Percentiles rank a stretch among this genome's conserved stretches.
These are phyloP conservation scores for Pseudozyma flocculosa DNA, from an alignment of 1,284 basidiomycete species.

Conservation along the genomic window DNA sequence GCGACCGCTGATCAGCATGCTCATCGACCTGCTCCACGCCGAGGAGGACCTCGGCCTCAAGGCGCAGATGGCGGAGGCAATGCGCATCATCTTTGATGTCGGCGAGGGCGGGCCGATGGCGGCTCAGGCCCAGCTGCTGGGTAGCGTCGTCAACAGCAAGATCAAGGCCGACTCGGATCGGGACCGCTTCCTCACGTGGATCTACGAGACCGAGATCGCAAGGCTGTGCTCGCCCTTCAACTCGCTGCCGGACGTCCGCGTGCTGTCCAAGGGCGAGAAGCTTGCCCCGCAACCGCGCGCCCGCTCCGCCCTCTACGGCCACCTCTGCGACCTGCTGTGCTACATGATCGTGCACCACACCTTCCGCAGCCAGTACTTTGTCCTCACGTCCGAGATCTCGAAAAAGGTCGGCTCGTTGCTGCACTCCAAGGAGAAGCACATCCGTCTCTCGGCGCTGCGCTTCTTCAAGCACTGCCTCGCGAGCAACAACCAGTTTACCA, in stretches of 20 bases:
- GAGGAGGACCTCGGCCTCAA: slow-evolving; percentile 78
- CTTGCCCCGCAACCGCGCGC: slow-evolving; percentile 16
- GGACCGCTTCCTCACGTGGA: slow-evolving; percentile 85
- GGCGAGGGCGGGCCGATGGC: slow-evolving; percentile 51
- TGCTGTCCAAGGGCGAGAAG: slow-evolving; percentile 24
- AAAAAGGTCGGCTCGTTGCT: slow-evolving; percentile 60
- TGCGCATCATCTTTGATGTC: slow-evolving; percentile 78
- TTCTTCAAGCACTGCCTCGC: slow-evolving; percentile 85
- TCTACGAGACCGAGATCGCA: slow-evolving; percentile 76
- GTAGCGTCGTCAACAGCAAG: slow-evolving; percentile 29
- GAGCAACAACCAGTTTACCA: slow-evolving; percentile 81
- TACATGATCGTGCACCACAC: slow-evolving; percentile 84
- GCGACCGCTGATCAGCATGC: slow-evolving; percentile 37
- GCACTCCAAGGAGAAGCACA: slow-evolving; percentile 81
- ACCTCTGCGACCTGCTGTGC: slow-evolving; percentile 78
- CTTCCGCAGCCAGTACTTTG: slow-evolving; percentile 79
- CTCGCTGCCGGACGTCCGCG: slow-evolving; percentile 71
- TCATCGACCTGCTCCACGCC: slow-evolving; percentile 70
- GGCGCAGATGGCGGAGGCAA: slow-evolving; percentile 84
- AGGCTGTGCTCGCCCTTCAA: slow-evolving; percentile 76
- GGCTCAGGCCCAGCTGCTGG: slow-evolving; percentile 58
- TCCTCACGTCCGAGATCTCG: slow-evolving; percentile 63
- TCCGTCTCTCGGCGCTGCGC: slow-evolving; percentile 67
- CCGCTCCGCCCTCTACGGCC: slow-evolving; percentile 52
- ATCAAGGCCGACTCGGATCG: slow-evolving; percentile 73